Conservation (phyloP, 2,329 filamentous ascomycete species). For the Karstenula rhodostoma region DNA sequence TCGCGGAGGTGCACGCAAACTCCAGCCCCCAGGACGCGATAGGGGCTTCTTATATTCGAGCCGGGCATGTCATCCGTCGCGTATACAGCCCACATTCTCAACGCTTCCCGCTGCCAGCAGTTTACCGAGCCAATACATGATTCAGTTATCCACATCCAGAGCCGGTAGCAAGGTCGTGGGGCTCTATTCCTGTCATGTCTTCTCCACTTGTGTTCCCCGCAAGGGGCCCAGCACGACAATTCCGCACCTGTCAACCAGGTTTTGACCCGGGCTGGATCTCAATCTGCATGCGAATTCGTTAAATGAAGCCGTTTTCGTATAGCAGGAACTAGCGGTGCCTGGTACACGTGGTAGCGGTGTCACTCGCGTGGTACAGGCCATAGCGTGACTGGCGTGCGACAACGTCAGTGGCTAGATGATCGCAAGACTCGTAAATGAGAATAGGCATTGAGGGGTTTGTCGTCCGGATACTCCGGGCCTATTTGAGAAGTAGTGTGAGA, state of each 20-base stretch:
- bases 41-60: not conserved
- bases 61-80: not conserved
- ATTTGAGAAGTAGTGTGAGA: slow-evolving; percentile 4
- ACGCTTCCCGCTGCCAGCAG: not conserved
- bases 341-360: slow-evolving; percentile 5
- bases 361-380: slow-evolving; percentile 4
- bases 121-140: not conserved
- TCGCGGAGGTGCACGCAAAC: not conserved
- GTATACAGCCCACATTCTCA: not conserved
- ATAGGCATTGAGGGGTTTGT: not conserved
- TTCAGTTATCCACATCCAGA: not conserved
- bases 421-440: not conserved
- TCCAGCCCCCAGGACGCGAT: too few species aligned
- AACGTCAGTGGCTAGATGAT: not conserved
- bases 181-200: not conserved
- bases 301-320: slow-evolving; percentile 7
- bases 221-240: slow-evolving; percentile 2
- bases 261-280: not conserved
- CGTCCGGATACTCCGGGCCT: not conserved
- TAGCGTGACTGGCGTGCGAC: slow-evolving; percentile 6
- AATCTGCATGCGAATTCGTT: slow-evolving; percentile 2
- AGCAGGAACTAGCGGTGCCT: not conserved
- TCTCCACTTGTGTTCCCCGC: not conserved
- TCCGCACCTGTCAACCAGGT: slow-evolving; percentile 1
- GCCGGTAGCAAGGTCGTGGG: not conserved